A percentile compares a stretch with the other conserved stretches of the same genome.
Evolutionary conservation across 352 stramenopile species (phyloP).

Genomic region (Phytophthora crassamura): DNA sequence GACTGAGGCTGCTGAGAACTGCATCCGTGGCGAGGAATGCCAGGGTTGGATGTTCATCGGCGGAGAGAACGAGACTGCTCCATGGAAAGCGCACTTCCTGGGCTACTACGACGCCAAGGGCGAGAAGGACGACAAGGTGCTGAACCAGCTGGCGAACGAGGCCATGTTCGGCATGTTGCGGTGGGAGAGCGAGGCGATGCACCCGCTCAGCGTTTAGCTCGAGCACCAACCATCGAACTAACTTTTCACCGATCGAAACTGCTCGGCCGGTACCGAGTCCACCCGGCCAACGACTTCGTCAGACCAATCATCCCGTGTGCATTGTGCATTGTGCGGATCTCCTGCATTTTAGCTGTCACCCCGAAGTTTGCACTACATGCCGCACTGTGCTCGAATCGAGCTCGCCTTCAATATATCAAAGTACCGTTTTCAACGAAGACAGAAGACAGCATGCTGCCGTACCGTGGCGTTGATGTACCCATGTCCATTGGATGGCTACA

Average conservation of each 20-base stretch:
- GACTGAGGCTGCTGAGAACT: constrained; percentile 77
- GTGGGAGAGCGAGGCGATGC: constrained; percentile 88
- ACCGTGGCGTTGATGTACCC: too few relatives aligned
- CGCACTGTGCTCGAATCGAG: constrained; percentile 2
- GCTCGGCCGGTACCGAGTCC: background rate
- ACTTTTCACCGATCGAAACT: background rate
- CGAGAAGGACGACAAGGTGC: constrained; percentile 84
- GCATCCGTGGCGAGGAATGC: constrained; percentile 82
- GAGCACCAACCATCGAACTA: background rate
- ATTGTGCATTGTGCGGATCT: background rate
- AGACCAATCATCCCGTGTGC: too few relatives aligned
- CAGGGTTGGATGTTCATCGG: constrained; percentile 88
- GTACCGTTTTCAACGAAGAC: constrained; percentile 9
- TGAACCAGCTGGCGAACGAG: constrained; percentile 85
- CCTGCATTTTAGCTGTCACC: constrained; percentile 2
- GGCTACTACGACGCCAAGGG: constrained; percentile 87
- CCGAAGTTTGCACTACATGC: background rate
- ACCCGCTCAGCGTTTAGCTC: constrained; percentile 73
- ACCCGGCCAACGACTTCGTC: background rate
- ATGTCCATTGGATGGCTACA: constrained; percentile 21
- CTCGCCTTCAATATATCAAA: constrained; percentile 14
- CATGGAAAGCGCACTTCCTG: constrained; percentile 82
- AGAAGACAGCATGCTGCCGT: too few relatives aligned
- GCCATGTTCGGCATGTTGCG: constrained; percentile 88
- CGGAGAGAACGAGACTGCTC: constrained; percentile 63